These are phyloP conservation scores for Smithsoniella earleae DNA, from an alignment of 163 green algal genomes.

Conservation along the genomic window DNA sequence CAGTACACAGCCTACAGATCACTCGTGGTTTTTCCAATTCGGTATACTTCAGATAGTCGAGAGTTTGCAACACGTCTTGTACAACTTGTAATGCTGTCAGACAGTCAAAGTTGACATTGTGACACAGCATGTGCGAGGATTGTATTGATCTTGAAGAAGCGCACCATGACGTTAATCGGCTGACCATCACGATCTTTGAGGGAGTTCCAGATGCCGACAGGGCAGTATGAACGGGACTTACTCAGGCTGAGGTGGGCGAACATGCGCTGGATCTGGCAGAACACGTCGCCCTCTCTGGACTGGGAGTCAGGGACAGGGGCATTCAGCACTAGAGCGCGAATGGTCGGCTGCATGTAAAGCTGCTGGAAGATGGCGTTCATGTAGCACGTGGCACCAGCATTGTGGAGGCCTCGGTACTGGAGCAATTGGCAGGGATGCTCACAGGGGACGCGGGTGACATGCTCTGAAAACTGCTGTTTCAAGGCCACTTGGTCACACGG, in stretches of 20 bases:
- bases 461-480: neutral
- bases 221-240: slow-evolving; percentile 43
- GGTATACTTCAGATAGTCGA: no score
- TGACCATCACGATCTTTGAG: slow-evolving; percentile 88
- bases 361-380: slow-evolving; percentile 95
- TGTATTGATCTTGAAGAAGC: no score
- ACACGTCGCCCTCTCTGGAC: slow-evolving; percentile 47
- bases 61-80: no score
- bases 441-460: neutral
- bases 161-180: slow-evolving; percentile 63
- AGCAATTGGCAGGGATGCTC: neutral
- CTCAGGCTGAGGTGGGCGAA: slow-evolving; percentile 63
- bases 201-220: slow-evolving; percentile 64
- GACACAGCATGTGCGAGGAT: no score
- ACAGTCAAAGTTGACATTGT: no score
- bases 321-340: slow-evolving; percentile 57
- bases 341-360: slow-evolving; percentile 84
- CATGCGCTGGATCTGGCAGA: slow-evolving; percentile 68
- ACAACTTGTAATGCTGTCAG: no score
- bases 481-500: neutral
- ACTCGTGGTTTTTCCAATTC: no score
- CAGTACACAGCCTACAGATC: no score
- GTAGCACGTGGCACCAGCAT: slow-evolving; percentile 93
- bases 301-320: slow-evolving; percentile 33
- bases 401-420: slow-evolving; percentile 63